Evolutionary conservation across 352 stramenopile genomes (phyloP).

Genomic region (Phytophthora agathidicida): DNA sequence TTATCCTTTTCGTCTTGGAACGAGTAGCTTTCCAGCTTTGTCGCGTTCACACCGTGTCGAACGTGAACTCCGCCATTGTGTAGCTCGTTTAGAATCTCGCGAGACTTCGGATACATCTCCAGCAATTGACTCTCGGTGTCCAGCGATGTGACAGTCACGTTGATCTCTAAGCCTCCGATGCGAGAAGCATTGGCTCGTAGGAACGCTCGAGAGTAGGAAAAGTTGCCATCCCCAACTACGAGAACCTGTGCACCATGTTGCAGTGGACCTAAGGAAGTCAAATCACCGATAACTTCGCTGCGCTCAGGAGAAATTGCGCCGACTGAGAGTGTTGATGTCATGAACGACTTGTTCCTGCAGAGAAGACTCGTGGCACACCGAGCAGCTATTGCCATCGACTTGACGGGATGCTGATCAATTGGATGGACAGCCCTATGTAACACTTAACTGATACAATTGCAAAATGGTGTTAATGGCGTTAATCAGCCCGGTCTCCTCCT

Average conservation of each 20-base stretch:
- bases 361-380: constrained; percentile 7
- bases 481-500: no score
- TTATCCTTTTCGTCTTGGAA: constrained; percentile 2
- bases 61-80: constrained; percentile 50
- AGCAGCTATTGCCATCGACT: constrained; percentile 8
- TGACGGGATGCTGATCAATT: constrained; percentile 21
- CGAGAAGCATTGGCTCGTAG: constrained; percentile 50
- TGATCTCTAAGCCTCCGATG: constrained; percentile 16
- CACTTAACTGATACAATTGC: constrained; percentile 25
- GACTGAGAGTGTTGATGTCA: constrained; percentile 5
- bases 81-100: constrained; percentile 63
- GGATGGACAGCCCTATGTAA: not conserved
- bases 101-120: constrained; percentile 74
- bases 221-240: constrained; percentile 86
- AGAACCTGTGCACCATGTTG: constrained; percentile 46
- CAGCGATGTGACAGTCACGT: constrained; percentile 67
- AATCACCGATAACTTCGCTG: constrained; percentile 38
- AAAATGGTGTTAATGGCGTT: constrained; percentile 20
- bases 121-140: constrained; percentile 71
- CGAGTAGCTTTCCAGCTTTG: constrained; percentile 54
- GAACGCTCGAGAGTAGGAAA: constrained; percentile 82
- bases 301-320: not conserved
- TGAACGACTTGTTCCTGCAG: not conserved
- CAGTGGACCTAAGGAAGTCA: constrained; percentile 59
- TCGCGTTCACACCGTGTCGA: constrained; percentile 77